Conservation (phyloP, 495 filamentous ascomycete species). For the Neurospora discreta region DNA sequence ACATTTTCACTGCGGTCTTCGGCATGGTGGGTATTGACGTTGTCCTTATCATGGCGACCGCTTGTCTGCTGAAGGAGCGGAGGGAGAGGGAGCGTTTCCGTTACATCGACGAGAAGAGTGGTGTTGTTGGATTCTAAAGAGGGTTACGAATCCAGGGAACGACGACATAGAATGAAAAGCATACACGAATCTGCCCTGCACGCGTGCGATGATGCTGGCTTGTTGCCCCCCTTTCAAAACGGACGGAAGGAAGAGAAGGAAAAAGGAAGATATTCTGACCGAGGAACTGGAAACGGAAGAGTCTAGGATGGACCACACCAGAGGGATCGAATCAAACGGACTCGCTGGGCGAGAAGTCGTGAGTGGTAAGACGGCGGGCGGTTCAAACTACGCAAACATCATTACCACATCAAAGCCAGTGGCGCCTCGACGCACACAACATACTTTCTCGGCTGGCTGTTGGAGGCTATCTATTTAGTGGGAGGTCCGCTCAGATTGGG, state of each 20-base stretch:
- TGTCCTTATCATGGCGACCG: slow-evolving; percentile 51
- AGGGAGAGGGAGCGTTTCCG: slow-evolving; percentile 60
- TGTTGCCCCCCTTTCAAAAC: background rate
- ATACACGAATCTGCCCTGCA: background rate
- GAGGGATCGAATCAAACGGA: background rate
- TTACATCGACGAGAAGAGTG: slow-evolving; percentile 62
- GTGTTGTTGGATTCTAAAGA: slow-evolving; percentile 29
- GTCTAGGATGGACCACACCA: background rate
- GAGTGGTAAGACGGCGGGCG: background rate
- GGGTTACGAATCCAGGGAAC: background rate
- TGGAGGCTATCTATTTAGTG: background rate
- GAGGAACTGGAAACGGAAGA: background rate
- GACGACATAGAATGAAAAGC: background rate
- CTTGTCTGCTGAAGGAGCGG: slow-evolving; percentile 59
- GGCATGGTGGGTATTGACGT: slow-evolving; percentile 61
- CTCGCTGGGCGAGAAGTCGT: background rate
- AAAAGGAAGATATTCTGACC: background rate
- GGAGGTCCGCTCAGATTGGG: background rate
- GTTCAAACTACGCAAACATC: background rate
- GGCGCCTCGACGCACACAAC: background rate
- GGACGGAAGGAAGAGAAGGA: background rate
- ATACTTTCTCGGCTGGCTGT: background rate
- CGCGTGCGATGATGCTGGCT: background rate
- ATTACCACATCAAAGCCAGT: background rate
- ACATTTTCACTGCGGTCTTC: slow-evolving; percentile 65